Conservation (phyloP, 306 rosid species). For the Cucurbita moschata region DNA sequence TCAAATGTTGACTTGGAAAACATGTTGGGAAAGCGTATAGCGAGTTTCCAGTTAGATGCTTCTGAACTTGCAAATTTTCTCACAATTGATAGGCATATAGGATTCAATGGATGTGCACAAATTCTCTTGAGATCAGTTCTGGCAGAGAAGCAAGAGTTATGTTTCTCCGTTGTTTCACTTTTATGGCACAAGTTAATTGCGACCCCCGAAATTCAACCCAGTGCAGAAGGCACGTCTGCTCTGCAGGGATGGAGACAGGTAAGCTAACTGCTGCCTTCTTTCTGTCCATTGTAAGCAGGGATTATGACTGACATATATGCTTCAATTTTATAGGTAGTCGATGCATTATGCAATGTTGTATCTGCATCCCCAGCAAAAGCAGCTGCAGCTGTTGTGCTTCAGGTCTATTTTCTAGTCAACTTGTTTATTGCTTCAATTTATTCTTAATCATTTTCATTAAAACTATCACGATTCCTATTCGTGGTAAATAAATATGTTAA, state of each 20-base stretch:
- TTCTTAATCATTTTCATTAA: not conserved
- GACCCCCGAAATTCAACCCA: slow-evolving; percentile 82
- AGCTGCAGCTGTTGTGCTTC: slow-evolving; percentile 89
- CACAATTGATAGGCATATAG: slow-evolving; percentile 84
- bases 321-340: slow-evolving; percentile 49
- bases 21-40: slow-evolving; percentile 47
- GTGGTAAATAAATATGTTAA: not conserved
- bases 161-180: slow-evolving; percentile 90
- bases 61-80: slow-evolving; percentile 92
- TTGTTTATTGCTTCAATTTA: not conserved
- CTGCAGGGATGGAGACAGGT: slow-evolving; percentile 99
- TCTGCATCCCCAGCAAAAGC: slow-evolving; percentile 87
- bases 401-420: slow-evolving; percentile 38
- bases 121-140: slow-evolving; percentile 70
- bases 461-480: not conserved
- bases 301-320: not conserved
- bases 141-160: slow-evolving; percentile 77
- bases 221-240: slow-evolving; percentile 92
- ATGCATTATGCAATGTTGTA: slow-evolving; percentile 93
- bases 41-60: slow-evolving; percentile 65
- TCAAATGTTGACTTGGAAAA: slow-evolving; percentile 37
- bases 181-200: slow-evolving; percentile 93
- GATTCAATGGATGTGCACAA: slow-evolving; percentile 70
- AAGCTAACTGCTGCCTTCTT: not conserved
- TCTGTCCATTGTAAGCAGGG: not conserved